Evolutionary conservation across 257 asterid genomes (phyloP).

Genomic region (Thymus quinquecostatus): DNA sequence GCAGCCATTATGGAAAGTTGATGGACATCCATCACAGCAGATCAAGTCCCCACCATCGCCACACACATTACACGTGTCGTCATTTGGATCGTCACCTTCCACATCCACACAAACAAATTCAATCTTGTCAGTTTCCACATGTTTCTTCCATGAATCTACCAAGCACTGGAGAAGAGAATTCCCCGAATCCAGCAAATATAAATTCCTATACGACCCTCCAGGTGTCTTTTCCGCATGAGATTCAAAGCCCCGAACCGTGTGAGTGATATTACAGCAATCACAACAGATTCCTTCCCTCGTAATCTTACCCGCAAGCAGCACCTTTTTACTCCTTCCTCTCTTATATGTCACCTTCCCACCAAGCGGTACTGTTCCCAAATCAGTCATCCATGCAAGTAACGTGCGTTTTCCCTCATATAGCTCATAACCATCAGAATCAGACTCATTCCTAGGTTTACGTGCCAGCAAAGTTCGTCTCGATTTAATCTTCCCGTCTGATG

Average conservation of each 20-base stretch:
- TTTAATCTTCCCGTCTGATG: constrained; percentile 37
- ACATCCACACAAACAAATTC: constrained; percentile 71
- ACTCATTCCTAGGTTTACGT: constrained; percentile 65
- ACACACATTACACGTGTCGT: constrained; percentile 90
- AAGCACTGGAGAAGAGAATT: constrained; percentile 72
- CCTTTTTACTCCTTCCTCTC: constrained; percentile 44
- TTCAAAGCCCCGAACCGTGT: constrained; percentile 59
- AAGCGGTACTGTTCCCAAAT: constrained; percentile 62
- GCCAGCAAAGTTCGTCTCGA: constrained; percentile 60
- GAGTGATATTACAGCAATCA: constrained; percentile 63
- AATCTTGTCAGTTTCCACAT: constrained; percentile 46
- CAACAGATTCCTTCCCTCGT: constrained; percentile 79
- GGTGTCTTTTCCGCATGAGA: constrained; percentile 65
- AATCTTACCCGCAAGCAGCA: constrained; percentile 62
- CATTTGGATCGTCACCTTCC: constrained; percentile 84
- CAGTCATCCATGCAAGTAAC: constrained; percentile 91
- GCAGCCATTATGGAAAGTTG: constrained; percentile 93
- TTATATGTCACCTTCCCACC: constrained; percentile 60
- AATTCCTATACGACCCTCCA: constrained; percentile 54
- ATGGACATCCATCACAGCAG: constrained; percentile 95
- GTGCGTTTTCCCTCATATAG: constrained; percentile 63
- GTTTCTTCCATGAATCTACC: constrained; percentile 76
- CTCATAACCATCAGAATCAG: constrained; percentile 48
- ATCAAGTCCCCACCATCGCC: constrained; percentile 96
- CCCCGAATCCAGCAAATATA: constrained; percentile 64